Conservation (phyloP, 225 moss, liverwort and hornwort species). For the Lunularia cruciata region DNA sequence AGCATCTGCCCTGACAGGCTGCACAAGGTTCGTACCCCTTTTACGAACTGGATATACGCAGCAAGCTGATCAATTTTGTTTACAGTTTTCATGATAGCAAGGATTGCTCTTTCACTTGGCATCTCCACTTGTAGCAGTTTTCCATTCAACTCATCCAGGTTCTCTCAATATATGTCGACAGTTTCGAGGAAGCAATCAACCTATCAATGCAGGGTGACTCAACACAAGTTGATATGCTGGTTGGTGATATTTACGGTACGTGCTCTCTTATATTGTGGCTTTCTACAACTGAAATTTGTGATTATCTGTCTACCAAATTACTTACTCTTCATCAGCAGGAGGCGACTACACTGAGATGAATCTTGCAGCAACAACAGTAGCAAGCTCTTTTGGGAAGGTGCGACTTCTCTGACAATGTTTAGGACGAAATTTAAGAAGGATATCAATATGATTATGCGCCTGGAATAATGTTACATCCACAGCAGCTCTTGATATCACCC, state of each 20-base stretch:
- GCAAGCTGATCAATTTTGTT: no score
- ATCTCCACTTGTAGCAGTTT: no score
- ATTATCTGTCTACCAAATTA: not conserved
- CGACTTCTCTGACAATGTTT: not conserved
- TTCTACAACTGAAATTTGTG: no score
- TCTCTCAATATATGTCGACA: no score
- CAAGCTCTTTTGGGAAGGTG: conserved; percentile 96
- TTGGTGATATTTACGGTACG: conserved; percentile 82
- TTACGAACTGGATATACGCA: not conserved
- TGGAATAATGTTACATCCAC: no score
- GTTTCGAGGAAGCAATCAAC: conserved; percentile 77
- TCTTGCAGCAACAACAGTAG: conserved; percentile 84
- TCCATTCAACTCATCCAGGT: not conserved
- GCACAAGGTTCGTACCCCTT: conserved; percentile 55
- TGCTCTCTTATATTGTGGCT: no score
- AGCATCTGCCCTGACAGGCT: conserved; percentile 77
- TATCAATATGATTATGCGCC: no score
- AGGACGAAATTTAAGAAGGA: no score
- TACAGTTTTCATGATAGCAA: no score
- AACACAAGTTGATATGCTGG: conserved; percentile 82
- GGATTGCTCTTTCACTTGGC: no score
- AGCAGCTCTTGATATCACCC: no score
- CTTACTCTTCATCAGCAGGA: conserved; percentile 37
- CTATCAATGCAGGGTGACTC: conserved; percentile 81
- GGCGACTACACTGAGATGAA: conserved; percentile 93